These are phyloP conservation scores for Hypericum androsaemum DNA, from an alignment of 345 rosid species.

Conservation along the genomic window DNA sequence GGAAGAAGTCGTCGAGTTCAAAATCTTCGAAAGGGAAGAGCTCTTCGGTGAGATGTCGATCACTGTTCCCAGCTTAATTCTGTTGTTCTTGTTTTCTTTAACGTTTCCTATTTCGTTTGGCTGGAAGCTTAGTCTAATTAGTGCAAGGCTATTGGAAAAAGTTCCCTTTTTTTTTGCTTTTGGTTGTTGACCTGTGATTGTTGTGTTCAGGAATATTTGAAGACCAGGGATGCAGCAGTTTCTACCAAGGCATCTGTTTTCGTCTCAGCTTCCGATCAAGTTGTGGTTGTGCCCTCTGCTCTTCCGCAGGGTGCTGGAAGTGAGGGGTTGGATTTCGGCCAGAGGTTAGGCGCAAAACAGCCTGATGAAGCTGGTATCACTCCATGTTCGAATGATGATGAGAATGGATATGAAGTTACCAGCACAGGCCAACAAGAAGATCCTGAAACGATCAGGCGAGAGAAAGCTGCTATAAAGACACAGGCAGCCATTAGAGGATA, in stretches of 20 bases:
- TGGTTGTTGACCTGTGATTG: slow-evolving; percentile 8
- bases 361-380: slow-evolving; percentile 17
- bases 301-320: slow-evolving; percentile 18
- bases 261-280: slow-evolving; percentile 23
- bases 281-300: slow-evolving; percentile 23
- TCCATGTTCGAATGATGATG: slow-evolving; percentile 15
- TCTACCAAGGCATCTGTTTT: slow-evolving; percentile 33
- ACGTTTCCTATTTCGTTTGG: not conserved
- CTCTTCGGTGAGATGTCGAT: slow-evolving; percentile 30
- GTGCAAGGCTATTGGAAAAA: too few species aligned
- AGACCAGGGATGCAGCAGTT: slow-evolving; percentile 39
- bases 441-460: slow-evolving; percentile 33
- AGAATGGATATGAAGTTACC: not conserved
- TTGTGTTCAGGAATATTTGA: slow-evolving; percentile 37
- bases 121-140: too few species aligned
- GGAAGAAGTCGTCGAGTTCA: slow-evolving; percentile 63
- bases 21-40: slow-evolving; percentile 39
- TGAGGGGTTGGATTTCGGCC: slow-evolving; percentile 18
- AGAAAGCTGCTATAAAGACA: slow-evolving; percentile 50
- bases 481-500: slow-evolving; percentile 71
- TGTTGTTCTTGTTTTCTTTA: not conserved
- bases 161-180: too few species aligned
- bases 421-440: slow-evolving; percentile 27
- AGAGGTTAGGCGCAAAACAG: slow-evolving; percentile 17
- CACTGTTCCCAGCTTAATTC: not conserved